Percentiles rank a stretch among this genome's conserved stretches.
Evolutionary conservation across 805 yeast species (phyloP).

Genomic region (Ogataea degrootiae): DNA sequence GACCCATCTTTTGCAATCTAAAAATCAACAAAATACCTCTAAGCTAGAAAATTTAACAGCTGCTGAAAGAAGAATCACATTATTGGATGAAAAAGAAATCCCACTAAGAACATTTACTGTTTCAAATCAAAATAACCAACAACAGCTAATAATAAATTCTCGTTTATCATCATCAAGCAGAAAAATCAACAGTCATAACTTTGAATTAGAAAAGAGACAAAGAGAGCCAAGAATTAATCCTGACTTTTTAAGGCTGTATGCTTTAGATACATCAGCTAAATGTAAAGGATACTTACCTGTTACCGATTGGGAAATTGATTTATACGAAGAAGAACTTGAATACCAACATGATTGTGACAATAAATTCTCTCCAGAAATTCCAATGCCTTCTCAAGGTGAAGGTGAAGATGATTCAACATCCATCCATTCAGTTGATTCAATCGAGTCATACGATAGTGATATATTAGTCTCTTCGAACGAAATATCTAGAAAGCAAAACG

Average conservation of each 20-base stretch:
- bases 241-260: constrained; percentile 43
- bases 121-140: not conserved
- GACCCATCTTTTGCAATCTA: too few relatives aligned
- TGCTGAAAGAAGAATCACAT: constrained; percentile 1
- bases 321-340: constrained; percentile 18
- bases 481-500: not conserved
- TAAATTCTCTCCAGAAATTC: not conserved
- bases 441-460: constrained; percentile 8
- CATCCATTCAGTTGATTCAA: constrained; percentile 2
- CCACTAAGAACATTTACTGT: constrained; percentile 6
- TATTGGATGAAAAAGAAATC: constrained; percentile 6
- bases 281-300: constrained; percentile 29
- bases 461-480: not conserved
- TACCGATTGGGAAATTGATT: constrained; percentile 33
- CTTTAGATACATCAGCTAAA: constrained; percentile 40
- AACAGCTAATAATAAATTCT: not conserved
- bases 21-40: too few relatives aligned
- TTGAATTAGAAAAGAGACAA: constrained; percentile 3
- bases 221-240: constrained; percentile 49
- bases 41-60: not conserved
- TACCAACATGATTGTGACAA: constrained; percentile 1
- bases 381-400: constrained; percentile 2
- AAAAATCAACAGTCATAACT: constrained; percentile 3
- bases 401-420: constrained; percentile 5
- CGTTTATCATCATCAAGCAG: constrained; percentile 2